These are phyloP conservation scores for Diversispora eburnea DNA, from an alignment of 192 early-diverging fungal genomes.

Conservation along the genomic window DNA sequence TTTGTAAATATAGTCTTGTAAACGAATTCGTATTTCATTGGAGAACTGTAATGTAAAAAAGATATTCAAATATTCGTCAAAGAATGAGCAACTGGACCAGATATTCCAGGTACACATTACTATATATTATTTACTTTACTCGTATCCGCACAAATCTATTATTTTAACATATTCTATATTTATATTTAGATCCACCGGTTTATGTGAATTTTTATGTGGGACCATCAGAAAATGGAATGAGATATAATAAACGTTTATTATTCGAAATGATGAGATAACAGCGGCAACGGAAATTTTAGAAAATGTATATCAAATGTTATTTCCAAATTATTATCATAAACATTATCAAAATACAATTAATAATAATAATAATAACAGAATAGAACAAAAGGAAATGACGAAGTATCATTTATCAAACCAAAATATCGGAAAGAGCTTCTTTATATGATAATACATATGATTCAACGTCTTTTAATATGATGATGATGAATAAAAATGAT, in stretches of 20 bases:
- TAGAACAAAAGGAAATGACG: not conserved
- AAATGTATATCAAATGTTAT: not conserved
- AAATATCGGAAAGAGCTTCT: not conserved
- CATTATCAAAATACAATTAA: not conserved
- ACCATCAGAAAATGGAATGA: not conserved
- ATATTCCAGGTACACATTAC: constrained; percentile 43
- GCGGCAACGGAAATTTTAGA: not conserved
- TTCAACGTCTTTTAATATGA: not conserved
- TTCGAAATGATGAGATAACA: not conserved
- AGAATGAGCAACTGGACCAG: constrained; percentile 59
- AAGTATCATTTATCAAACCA: not conserved
- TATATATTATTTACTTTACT: constrained; percentile 30
- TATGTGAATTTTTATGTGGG: not conserved
- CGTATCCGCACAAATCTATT: not conserved
- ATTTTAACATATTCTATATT: not conserved
- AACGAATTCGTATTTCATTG: constrained; percentile 62
- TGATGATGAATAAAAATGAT: too few relatives aligned
- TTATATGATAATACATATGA: constrained; percentile 1
- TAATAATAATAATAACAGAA: not conserved
- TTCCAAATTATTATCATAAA: not conserved
- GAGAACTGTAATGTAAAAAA: constrained; percentile 58
- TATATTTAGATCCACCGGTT: not conserved
- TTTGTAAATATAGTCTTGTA: constrained; percentile 61
- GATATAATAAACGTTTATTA: not conserved
- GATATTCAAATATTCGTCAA: constrained; percentile 65